Evolutionary conservation across 768 basidiomycete genomes (phyloP).

Genomic region (Podaxis pistillaris): DNA sequence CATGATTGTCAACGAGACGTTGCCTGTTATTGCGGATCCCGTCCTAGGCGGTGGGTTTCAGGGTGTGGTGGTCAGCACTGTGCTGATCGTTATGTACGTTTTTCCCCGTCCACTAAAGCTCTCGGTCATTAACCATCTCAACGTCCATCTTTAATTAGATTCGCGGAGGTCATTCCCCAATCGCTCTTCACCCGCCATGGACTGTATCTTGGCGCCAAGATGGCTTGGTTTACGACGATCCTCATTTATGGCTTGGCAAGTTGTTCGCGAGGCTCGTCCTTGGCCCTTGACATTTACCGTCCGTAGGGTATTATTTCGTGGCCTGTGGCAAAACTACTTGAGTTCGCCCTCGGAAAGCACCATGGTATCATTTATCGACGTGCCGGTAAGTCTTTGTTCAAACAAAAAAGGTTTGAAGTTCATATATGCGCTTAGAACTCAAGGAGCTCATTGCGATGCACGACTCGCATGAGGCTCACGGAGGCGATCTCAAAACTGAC

Average conservation of each 20-base stretch:
- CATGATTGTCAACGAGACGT: conserved; percentile 89
- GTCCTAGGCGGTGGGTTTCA: conserved; percentile 77
- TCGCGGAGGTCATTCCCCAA: conserved; percentile 90
- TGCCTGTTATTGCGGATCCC: conserved; percentile 80
- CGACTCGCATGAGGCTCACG: conserved; percentile 64
- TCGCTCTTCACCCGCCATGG: conserved; percentile 91
- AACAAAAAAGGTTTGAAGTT: neutral
- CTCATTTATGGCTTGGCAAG: conserved; percentile 71
- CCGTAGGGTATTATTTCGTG: conserved; percentile 70
- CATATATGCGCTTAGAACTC: conserved; percentile 47
- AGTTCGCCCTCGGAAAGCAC: conserved; percentile 74
- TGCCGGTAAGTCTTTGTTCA: conserved; percentile 9
- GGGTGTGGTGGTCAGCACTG: conserved; percentile 80
- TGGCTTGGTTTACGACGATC: conserved; percentile 66
- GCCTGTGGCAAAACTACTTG: conserved; percentile 84
- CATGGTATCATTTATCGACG: conserved; percentile 77
- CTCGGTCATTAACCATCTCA: neutral
- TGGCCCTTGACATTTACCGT: neutral
- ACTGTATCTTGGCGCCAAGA: conserved; percentile 83
- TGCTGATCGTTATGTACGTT: conserved; percentile 84
- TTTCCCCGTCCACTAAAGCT: neutral
- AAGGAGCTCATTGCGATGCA: conserved; percentile 93
- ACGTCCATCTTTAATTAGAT: conserved; percentile 41
- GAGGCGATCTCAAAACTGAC: conserved; percentile 83
- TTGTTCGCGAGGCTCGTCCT: conserved; percentile 1